A percentile compares a stretch with the other conserved stretches of the same genome.
phyloP scores from a whole-genome alignment of 805 yeast genomes.

The Millerago galiae region DNA sequence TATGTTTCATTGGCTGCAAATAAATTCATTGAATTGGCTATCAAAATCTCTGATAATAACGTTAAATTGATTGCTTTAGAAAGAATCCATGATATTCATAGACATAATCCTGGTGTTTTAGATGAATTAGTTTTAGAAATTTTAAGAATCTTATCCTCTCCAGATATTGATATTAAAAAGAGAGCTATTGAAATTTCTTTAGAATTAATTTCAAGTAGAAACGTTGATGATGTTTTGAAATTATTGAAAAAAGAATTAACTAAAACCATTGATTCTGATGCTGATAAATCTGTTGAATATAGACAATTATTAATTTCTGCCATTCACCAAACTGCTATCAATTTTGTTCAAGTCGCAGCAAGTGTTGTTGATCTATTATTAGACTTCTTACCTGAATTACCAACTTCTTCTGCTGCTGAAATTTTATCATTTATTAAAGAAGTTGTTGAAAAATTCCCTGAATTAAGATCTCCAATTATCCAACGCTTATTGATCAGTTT shows the following conservation, averaged over 20 bases:
- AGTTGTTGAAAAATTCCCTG: conserved; percentile 87
- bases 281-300: conserved; percentile 79
- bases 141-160: conserved; percentile 76
- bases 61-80: conserved; percentile 89
- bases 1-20: conserved; percentile 74
- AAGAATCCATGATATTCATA: conserved; percentile 71
- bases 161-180: conserved; percentile 84
- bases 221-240: conserved; percentile 90
- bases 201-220: conserved; percentile 73
- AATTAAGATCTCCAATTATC: conserved; percentile 60
- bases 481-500: conserved; percentile 55
- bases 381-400: conserved; percentile 80
- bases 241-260: conserved; percentile 87
- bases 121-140: conserved; percentile 83
- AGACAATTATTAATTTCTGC: conserved; percentile 84
- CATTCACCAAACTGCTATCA: conserved; percentile 82
- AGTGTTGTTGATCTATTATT: conserved; percentile 82
- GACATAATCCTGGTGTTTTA: conserved; percentile 70
- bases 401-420: conserved; percentile 80
- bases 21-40: conserved; percentile 82
- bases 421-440: conserved; percentile 90
- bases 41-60: conserved; percentile 90
- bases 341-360: conserved; percentile 86
- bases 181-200: conserved; percentile 84
- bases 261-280: conserved; percentile 56